Conservation (phyloP, 176 grass and related monocot species). For the Dactylis glomerata region DNA sequence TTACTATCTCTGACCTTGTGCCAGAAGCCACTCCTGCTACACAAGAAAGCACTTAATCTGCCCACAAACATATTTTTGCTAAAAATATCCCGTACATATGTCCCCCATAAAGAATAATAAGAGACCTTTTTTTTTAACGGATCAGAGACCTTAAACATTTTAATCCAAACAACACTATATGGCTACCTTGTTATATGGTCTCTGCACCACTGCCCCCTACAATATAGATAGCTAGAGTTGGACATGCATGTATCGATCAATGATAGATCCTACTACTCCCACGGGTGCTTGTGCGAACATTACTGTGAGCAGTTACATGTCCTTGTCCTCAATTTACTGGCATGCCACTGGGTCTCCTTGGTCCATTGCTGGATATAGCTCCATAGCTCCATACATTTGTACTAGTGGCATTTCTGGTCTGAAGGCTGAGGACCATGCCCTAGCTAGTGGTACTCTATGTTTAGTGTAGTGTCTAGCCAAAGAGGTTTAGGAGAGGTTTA, state of each 20-base stretch:
- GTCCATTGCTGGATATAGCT: neutral
- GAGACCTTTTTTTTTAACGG: too few species aligned
- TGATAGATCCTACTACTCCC: neutral
- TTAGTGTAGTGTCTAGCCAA: neutral
- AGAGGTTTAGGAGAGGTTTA: neutral
- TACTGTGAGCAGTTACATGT: conserved; percentile 7
- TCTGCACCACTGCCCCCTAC: neutral
- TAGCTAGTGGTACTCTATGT: neutral
- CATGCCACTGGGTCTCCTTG: neutral
- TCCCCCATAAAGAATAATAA: neutral
- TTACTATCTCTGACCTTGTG: conserved; percentile 9
- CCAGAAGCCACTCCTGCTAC: neutral
- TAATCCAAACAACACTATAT: neutral
- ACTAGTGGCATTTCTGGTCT: neutral
- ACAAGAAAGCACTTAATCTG: neutral
- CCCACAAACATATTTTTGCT: neutral
- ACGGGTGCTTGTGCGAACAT: neutral
- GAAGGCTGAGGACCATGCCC: neutral
- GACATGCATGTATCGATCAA: neutral
- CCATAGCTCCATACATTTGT: too few species aligned
- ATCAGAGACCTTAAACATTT: neutral
- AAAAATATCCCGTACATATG: neutral
- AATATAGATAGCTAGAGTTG: neutral
- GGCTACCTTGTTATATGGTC: neutral
- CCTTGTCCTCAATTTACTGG: conserved; percentile 5